A percentile compares a stretch with the other conserved stretches of the same genome.
phyloP scores from a whole-genome alignment of 352 stramenopile genomes.

The Pythium chondricola region DNA sequence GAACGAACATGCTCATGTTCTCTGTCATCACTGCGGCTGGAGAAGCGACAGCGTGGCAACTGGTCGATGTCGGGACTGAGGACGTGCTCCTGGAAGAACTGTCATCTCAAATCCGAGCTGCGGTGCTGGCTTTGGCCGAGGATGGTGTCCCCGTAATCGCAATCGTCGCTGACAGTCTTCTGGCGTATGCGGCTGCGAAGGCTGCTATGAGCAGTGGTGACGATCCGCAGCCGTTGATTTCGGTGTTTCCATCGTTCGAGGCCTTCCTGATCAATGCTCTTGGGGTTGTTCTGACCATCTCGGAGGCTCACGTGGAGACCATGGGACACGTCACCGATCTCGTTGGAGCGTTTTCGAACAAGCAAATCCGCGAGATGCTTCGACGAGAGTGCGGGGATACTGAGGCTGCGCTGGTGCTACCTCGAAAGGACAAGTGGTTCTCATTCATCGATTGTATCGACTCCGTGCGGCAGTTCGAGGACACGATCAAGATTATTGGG shows the following conservation, averaged over 20 bases:
- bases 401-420: slow-evolving; percentile 46
- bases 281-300: slow-evolving; percentile 53
- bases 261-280: slow-evolving; percentile 26
- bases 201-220: slow-evolving; percentile 13
- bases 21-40: slow-evolving; percentile 66
- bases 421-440: slow-evolving; percentile 46
- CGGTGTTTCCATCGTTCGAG: slow-evolving; percentile 22
- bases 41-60: slow-evolving; percentile 47
- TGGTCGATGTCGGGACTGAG: slow-evolving; percentile 50
- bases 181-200: slow-evolving; percentile 20
- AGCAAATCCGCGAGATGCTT: slow-evolving; percentile 44
- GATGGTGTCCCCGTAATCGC: slow-evolving; percentile 58
- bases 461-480: slow-evolving; percentile 72
- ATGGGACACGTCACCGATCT: slow-evolving; percentile 68
- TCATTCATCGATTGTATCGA: slow-evolving; percentile 79
- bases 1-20: slow-evolving; percentile 49
- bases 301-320: slow-evolving; percentile 35
- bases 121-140: slow-evolving; percentile 32
- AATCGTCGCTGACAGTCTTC: slow-evolving; percentile 51
- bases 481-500: slow-evolving; percentile 81
- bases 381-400: slow-evolving; percentile 57
- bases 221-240: slow-evolving; percentile 11
- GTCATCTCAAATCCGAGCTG: slow-evolving; percentile 42
- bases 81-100: slow-evolving; percentile 33
- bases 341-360: slow-evolving; percentile 56